Evolutionary conservation across 2,329 filamentous ascomycete species (phyloP).

Genomic region (Metarhizium rileyi): DNA sequence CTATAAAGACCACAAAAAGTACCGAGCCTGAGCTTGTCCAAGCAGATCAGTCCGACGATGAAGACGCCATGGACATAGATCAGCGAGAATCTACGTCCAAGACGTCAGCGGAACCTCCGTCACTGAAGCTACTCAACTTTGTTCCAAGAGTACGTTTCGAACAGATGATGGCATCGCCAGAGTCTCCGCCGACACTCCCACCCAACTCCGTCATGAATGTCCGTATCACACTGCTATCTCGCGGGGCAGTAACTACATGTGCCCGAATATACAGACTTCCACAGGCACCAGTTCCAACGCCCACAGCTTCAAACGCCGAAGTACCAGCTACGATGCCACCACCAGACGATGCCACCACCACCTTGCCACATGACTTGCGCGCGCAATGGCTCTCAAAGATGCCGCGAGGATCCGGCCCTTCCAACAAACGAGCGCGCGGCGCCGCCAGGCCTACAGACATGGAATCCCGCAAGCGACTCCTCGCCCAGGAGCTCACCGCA

Average conservation of each 20-base stretch:
- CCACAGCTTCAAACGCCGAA: constrained; percentile 27
- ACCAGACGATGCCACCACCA: constrained; percentile 8
- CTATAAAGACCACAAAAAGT: constrained; percentile 7
- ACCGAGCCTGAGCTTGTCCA: constrained; percentile 3
- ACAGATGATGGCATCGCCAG: constrained; percentile 13
- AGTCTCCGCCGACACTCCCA: constrained; percentile 16
- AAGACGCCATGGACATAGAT: constrained; percentile 24
- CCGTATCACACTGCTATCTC: constrained; percentile 54
- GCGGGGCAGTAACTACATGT: constrained; percentile 61
- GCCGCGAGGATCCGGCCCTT: constrained; percentile 11
- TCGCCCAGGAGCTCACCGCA: constrained; percentile 38
- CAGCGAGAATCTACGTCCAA: constrained; percentile 4
- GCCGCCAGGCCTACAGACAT: constrained; percentile 17
- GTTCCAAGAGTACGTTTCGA: constrained; percentile 22
- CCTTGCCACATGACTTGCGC: constrained; percentile 42
- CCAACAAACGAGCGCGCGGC: not conserved
- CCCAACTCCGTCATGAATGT: constrained; percentile 45
- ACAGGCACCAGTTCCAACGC: constrained; percentile 14
- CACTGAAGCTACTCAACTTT: constrained; percentile 13
- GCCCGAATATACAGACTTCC: constrained; percentile 84
- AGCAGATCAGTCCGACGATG: constrained; percentile 6
- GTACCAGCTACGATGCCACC: constrained; percentile 36
- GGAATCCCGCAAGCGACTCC: constrained; percentile 31
- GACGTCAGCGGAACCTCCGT: not conserved
- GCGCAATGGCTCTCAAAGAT: constrained; percentile 61